Evolutionary conservation across 2,329 filamentous ascomycete genomes (phyloP).

Genomic region (Intubia oerlemansii): DNA sequence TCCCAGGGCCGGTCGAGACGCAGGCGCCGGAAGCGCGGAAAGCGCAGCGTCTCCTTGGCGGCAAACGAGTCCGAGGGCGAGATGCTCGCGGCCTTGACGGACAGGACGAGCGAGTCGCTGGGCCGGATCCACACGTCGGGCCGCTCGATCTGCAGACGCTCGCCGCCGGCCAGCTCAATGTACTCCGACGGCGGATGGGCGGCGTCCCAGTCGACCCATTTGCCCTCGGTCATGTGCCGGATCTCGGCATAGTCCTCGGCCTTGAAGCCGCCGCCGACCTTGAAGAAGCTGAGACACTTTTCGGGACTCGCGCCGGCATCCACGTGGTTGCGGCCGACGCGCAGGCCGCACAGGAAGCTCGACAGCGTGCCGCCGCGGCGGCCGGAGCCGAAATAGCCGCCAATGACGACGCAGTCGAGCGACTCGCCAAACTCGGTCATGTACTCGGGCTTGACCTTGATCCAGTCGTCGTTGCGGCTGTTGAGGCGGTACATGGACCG

Average conservation of each 20-base stretch:
- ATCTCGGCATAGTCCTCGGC: slow-evolving; percentile 71
- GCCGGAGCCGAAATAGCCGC: slow-evolving; percentile 82
- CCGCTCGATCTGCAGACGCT: slow-evolving; percentile 45
- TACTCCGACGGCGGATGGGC: slow-evolving; percentile 55
- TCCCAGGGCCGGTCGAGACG: slow-evolving; percentile 73
- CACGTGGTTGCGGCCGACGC: slow-evolving; percentile 48
- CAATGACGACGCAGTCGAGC: slow-evolving; percentile 73
- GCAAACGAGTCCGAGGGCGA: slow-evolving; percentile 58
- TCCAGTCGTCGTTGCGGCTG: slow-evolving; percentile 85
- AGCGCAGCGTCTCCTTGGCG: slow-evolving; percentile 58
- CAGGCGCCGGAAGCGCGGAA: slow-evolving; percentile 70
- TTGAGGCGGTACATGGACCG: slow-evolving; percentile 71
- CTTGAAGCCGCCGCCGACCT: slow-evolving; percentile 85
- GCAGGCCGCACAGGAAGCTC: slow-evolving; percentile 76
- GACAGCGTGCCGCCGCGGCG: slow-evolving; percentile 63
- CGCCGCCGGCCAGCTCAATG: slow-evolving; percentile 64
- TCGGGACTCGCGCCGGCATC: slow-evolving; percentile 37
- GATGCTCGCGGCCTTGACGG: slow-evolving; percentile 72
- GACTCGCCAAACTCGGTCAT: slow-evolving; percentile 93
- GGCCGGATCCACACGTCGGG: slow-evolving; percentile 92
- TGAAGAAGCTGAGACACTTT: slow-evolving; percentile 88
- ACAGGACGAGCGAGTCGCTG: slow-evolving; percentile 66
- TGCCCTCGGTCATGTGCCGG: slow-evolving; percentile 65
- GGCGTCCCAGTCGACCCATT: slow-evolving; percentile 73
- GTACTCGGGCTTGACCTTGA: slow-evolving; percentile 97